Base-by-base conservation (phyloP, 805 yeast genomes). In the Komagataella ulmi region DNA sequence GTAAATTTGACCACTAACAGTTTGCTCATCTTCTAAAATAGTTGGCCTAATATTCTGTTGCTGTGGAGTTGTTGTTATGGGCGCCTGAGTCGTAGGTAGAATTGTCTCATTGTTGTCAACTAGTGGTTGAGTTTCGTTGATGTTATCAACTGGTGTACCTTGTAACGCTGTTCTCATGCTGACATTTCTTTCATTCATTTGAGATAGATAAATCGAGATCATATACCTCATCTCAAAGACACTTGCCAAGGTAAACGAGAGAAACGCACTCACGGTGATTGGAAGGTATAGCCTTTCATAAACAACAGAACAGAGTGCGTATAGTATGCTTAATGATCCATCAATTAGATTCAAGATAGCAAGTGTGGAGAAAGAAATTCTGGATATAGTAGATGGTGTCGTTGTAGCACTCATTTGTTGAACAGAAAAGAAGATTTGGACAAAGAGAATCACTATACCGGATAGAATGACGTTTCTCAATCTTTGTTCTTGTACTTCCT, bases 311-410 rank as follows among this genome's bases (percentile, higher is more conserved):
- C 80, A 67, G 44, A 85, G 71, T 52, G 87, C 67, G 48, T 82
- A 77, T 40, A 81, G 61, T 65, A 86, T 72, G 14, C 88, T 79
- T 18, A 83, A 59, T 1, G 85, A 70, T 1, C 91, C 87, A 65
- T 89, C 97, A 8, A 78, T 75, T 47, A 81, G 57, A 53, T 81
- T 74, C 66, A 86, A 79, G 55, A 80, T 71, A 7, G 82, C 77
- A 30, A 88, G 68, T 3, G 89, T 68, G 72, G 79, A 80, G 50
- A 85, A 79, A 7, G 95, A 83, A 6, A 90, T 75, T 50, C 83
- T 76, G 3, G 90, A 80, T 30, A 86, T 74, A 4, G 85, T 80
- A 0, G 96, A 87, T 1, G 96, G 96, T 0, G 96, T 86, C 57
- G 75, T 79, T 2, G 86, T 76, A 36, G 71, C 67, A 52, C 81